Evolutionary conservation across 768 basidiomycete genomes (phyloP), one percentile per base, ranked within the genome.

Genomic region (Pulveroboletus sp.): DNA sequence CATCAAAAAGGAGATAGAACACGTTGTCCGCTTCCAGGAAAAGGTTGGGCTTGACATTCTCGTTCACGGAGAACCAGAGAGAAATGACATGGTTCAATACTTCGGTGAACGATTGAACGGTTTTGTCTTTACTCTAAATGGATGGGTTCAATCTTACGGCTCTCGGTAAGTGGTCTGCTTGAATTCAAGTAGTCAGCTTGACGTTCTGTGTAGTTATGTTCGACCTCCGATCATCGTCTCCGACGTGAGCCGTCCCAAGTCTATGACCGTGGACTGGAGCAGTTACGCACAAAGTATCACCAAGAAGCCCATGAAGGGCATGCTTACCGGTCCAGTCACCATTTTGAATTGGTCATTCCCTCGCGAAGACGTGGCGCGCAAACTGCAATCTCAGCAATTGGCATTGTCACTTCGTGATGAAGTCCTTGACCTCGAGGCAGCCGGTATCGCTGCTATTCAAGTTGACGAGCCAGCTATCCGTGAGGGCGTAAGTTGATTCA

Each of bases 321-420:
- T 98, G 97, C 79, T 98, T 48, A 94, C 95, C 48, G 95, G 95
- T 55, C 94, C 94, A 17, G 94, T 97, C 69, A 94, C 93, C 53
- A 97, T 99, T 73, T 84, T 98, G 72, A 98, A 98, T 81, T 99
- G 97, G 97, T 98, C 97, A 29, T 99, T 99, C 94, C 97, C 97
- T 65, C 95, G 97, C 71, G 92, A 92, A 58, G 97, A 99, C 68
- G 88, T 98, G 58, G 83, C 88, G 46, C 90, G 91, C 67, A 95
- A 98, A 74, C 71, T 94, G 57, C 97, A 99, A 76, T 94, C 93
- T 69, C 93, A 94, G 79, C 97, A 99, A 71, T 84, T 99, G 58
- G 97, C 97, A 47, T 82, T 99, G 56, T 87, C 97, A 47, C 91
- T 99, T 66, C 94, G 97, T 58, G 97, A 98, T 65, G 97, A 99